phyloP scores from a whole-genome alignment of 768 basidiomycete genomes.

The Mycena floridula region DNA sequence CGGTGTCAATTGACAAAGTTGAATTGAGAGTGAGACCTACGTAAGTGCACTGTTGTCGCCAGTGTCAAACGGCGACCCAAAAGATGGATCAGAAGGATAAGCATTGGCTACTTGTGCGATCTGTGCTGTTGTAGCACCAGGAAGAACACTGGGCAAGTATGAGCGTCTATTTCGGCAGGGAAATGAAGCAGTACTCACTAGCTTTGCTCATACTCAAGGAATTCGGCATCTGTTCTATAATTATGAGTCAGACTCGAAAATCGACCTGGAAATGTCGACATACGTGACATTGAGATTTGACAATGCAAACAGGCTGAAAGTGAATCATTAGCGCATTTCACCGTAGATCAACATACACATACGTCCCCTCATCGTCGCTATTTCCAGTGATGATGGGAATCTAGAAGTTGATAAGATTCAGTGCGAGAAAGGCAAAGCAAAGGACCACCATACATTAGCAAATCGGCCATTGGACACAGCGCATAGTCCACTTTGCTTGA shows the following conservation, averaged over 20 bases:
- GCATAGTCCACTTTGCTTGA: neutral
- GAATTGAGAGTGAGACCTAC: neutral
- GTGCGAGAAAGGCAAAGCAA: neutral
- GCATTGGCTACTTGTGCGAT: neutral
- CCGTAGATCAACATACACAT: neutral
- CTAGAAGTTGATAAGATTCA: neutral
- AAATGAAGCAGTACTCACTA: neutral
- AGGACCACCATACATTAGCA: neutral
- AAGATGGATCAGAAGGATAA: neutral
- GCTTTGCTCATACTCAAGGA: neutral
- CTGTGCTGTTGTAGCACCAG: neutral
- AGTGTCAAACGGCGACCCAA: neutral
- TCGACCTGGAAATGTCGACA: neutral
- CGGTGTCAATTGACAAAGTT: neutral
- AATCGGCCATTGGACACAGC: neutral
- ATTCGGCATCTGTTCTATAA: neutral
- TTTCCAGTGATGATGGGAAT: neutral
- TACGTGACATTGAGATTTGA: neutral
- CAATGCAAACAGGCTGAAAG: neutral
- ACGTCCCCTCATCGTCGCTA: neutral
- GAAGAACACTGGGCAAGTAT: neutral
- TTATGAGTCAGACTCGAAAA: neutral
- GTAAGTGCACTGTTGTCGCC: neutral
- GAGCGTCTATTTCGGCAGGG: neutral
- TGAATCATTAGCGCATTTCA: too few relatives aligned